These are phyloP conservation scores for Tolypocladium cylindrosporum DNA, from an alignment of 2,329 filamentous ascomycete species.

Conservation along the genomic window DNA sequence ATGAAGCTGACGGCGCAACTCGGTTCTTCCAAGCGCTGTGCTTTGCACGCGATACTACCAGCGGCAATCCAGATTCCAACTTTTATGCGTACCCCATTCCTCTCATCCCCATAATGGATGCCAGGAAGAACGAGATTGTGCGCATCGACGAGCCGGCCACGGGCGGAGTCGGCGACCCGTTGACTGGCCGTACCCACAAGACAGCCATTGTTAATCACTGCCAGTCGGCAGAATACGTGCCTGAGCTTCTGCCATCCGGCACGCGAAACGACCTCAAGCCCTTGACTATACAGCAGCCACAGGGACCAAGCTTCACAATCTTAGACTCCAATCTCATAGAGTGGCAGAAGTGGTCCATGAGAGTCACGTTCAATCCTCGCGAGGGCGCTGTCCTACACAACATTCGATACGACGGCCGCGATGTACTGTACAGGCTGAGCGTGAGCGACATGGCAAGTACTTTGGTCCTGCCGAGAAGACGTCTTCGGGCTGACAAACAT, in stretches of 20 bases:
- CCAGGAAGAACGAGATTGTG: conserved; percentile 17
- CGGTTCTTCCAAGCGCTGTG: conserved; percentile 23
- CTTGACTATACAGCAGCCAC: conserved; percentile 34
- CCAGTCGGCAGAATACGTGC: conserved; percentile 25
- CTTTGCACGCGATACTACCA: conserved; percentile 19
- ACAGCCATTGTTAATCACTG: conserved; percentile 19
- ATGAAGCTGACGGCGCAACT: conserved; percentile 16
- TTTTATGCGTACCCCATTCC: conserved; percentile 45
- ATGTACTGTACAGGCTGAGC: conserved; percentile 43
- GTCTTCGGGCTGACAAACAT: neutral
- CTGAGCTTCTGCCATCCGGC: conserved; percentile 28
- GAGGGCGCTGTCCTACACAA: conserved; percentile 63
- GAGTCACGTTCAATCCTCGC: conserved; percentile 58
- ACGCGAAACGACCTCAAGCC: conserved; percentile 45
- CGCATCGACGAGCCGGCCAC: conserved; percentile 24
- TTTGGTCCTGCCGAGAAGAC: neutral
- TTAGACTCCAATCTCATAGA: conserved; percentile 28
- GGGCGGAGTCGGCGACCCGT: conserved; percentile 17
- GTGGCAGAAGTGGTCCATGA: conserved; percentile 60
- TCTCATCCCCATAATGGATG: conserved; percentile 32
- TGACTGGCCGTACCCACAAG: conserved; percentile 9
- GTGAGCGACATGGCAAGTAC: conserved; percentile 54
- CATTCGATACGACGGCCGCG: conserved; percentile 54
- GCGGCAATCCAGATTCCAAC: conserved; percentile 37
- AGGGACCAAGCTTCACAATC: conserved; percentile 31